Conservation (phyloP, 257 asterid genomes). For the Ballota nigra region DNA sequence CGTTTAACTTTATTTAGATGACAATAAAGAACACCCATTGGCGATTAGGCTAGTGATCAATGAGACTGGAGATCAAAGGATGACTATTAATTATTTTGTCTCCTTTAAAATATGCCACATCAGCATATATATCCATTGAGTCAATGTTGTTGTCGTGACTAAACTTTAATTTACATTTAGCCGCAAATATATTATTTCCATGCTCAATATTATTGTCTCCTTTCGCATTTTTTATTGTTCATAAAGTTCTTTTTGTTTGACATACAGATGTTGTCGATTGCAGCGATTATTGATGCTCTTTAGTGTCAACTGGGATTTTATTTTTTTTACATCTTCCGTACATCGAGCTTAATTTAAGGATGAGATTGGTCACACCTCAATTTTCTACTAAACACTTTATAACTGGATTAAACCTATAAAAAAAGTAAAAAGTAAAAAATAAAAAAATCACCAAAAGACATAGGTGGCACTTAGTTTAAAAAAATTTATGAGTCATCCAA, state of each 20-base stretch:
- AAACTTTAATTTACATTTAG: neutral
- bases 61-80: conserved; percentile 25
- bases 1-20: neutral
- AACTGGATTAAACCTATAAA: no score
- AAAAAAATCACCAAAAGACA: no score
- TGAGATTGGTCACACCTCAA: no score
- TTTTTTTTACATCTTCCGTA: no score
- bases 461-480: no score
- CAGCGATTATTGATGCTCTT: no score
- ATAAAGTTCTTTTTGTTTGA: neutral
- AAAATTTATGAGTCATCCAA: no score
- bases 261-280: neutral
- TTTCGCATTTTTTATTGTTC: neutral
- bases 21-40: conserved; percentile 2
- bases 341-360: no score
- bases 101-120: no score
- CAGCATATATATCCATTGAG: neutral
- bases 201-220: neutral
- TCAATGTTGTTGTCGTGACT: neutral
- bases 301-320: no score
- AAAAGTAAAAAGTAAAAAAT: no score
- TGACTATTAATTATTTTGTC: neutral
- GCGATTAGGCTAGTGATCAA: neutral
- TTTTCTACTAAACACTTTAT: no score
- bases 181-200: neutral